phyloP scores from a whole-genome alignment of 768 basidiomycete species.

The Suillus luteus region DNA sequence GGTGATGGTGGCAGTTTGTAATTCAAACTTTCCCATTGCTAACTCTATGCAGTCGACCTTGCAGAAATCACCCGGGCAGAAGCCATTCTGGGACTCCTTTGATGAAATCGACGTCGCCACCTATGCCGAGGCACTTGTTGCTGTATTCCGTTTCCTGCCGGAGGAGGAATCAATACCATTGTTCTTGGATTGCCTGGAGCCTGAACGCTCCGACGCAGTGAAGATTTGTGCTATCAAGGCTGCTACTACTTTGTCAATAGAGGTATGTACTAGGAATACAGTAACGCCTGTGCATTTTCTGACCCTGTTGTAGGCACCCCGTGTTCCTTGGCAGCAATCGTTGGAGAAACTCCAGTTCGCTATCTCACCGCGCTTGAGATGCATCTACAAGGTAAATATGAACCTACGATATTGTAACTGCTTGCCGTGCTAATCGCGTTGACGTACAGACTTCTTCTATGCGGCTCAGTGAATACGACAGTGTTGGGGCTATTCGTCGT shows the following conservation, averaged over 20 bases:
- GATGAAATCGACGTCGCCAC: constrained; percentile 79
- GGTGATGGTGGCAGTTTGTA: constrained; percentile 38
- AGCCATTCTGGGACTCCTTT: constrained; percentile 69
- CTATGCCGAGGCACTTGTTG: constrained; percentile 72
- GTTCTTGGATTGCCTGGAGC: constrained; percentile 66
- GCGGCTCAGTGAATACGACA: constrained; percentile 63
- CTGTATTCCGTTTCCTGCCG: constrained; percentile 70
- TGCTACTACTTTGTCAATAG: constrained; percentile 63
- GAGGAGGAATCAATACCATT: constrained; percentile 59
- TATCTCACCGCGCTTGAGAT: constrained; percentile 51
- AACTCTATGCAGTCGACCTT: constrained; percentile 11
- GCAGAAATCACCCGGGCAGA: constrained; percentile 39
- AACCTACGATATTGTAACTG: not conserved
- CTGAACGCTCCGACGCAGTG: constrained; percentile 78
- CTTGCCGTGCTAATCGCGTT: constrained; percentile 2
- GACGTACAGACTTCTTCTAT: constrained; percentile 46
- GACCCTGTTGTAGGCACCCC: constrained; percentile 44
- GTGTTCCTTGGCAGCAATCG: constrained; percentile 57
- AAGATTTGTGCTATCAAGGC: constrained; percentile 80
- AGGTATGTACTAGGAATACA: constrained; percentile 44
- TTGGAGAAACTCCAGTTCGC: constrained; percentile 48
- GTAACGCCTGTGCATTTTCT: not conserved
- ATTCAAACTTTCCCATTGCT: constrained; percentile 23
- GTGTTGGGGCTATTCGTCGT: constrained; percentile 54
- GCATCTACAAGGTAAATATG: constrained; percentile 55